Base-by-base conservation (phyloP, 345 rosid species). In the Cardamine occulta region DNA sequence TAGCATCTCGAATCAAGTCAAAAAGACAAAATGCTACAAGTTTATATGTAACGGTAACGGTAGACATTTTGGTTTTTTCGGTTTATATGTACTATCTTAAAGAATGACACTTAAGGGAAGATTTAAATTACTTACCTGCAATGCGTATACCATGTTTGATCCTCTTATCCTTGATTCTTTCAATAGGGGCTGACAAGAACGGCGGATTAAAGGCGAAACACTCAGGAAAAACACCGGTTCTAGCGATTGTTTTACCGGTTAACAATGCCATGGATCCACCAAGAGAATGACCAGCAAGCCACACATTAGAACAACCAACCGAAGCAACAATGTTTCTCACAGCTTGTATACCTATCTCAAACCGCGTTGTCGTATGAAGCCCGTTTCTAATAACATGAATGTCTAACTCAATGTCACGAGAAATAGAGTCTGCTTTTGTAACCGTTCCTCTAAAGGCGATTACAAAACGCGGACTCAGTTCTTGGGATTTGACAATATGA, bases 201-300 rank as follows among this genome's bases (percentile, higher is more conserved):
- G 98, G 98, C 6, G 99, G 84, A 74, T 96, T 96, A 34, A 96
- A 96, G 40, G 91, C 88, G 42, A 86, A 93, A 17, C 94, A 77
- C 77, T 85, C 83, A 0, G 91, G 80, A 24, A 87, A 82, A 56
- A 62, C 49, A 5, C 95, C 88, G 0, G 88, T 75, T 81, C 86
- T 82, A 19, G 91, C 94, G 82, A 87, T 79, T 45, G 86, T 89
- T 84, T 87, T 93, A 61, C 97, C 96, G 0, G 89, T 88, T 29
- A 91, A 84, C 81, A 91, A 64, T 11, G 91, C 95, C 87, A 91
- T 81, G 74, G 96, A 90, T 42, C 97, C 86, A 58, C 99, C 98
- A 15, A 95, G 86, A 70, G 96, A 93, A 77, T 95, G 97, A 63
- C 99, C 99, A 7, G 94, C 91, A 72, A 95, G 67, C 98, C 97